Base-by-base conservation (phyloP, 768 basidiomycete species). In the Lactarius sanguifluus region DNA sequence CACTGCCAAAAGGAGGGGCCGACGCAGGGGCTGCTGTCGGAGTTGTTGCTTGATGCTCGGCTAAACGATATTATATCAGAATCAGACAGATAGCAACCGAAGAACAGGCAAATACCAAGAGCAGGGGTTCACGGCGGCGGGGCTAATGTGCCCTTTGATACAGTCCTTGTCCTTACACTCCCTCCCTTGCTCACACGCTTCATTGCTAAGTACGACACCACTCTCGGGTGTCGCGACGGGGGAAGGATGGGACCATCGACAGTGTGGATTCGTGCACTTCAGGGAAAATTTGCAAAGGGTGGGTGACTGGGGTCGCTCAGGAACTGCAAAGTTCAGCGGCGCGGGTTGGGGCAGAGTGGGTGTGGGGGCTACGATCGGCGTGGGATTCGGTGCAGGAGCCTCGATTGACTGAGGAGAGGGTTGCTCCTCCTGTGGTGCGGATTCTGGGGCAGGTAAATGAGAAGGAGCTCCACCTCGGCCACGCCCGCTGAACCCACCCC, bases 151-250 rank as follows among this genome's bases (percentile, higher is more conserved):
- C 28, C 87, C 87, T 75, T 93, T 94, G 64, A 90, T 86, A 76
- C 95, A 98, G 76, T 98, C 96, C 74, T 92, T 88, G 76, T 99
- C 94, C 73, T 91, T 88, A 77, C 97, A 99, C 56, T 89, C 81
- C 74, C 88, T 90, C 20, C 92, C 92, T 58, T 89, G 86, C 72
- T 95, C 92, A 76, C 97, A 99, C 23, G 93, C 81, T 64, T 98
- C 96, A 64, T 92, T 94, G 72, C 92, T 96, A 64, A 99, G 81
- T 1, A 98, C 97, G 69, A 99, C 84, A 10, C 96, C 97, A 72
- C 91, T 95, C 78, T 96, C 94, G 38, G 90, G 83, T 20, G 96
- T 97, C 7, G 97, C 96, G 3, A 95, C 93, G n/a, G 97, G 97
- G 10, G 92, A 94, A 5, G 97, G 96, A 76, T 99, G 97, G 10